Conservation (phyloP, 441 rosid genomes). For the Breynia disticha region DNA sequence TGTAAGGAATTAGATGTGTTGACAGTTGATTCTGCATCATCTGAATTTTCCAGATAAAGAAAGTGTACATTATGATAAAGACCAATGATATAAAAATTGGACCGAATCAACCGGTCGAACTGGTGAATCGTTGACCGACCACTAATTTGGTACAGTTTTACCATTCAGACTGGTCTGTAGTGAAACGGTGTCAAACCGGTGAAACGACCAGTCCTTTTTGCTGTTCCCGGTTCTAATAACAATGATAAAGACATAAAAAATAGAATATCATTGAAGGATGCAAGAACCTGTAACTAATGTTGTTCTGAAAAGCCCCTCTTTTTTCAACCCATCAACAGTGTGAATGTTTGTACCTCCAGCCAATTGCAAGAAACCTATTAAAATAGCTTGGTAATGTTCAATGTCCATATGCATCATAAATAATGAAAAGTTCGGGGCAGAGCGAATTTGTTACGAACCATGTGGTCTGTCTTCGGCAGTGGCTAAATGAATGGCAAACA, state of each 20-base stretch:
- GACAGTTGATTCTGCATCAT: conserved; percentile 4
- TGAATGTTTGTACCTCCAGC: conserved; percentile 58
- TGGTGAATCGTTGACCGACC: too few species aligned
- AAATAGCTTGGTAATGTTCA: neutral
- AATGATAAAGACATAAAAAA: neutral
- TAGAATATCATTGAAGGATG: neutral
- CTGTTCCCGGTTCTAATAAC: too few species aligned
- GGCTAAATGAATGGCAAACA: conserved; percentile 37
- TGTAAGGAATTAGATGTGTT: conserved; percentile 5
- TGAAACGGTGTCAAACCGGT: too few species aligned
- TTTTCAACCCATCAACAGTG: conserved; percentile 39
- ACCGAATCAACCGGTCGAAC: too few species aligned
- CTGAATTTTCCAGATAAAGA: conserved; percentile 8
- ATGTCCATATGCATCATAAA: neutral
- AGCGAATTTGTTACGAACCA: conserved; percentile 21
- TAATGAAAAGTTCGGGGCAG: conserved; percentile 1
- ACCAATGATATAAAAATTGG: too few species aligned
- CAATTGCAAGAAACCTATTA: conserved; percentile 47
- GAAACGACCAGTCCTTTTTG: too few species aligned
- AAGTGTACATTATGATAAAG: neutral
- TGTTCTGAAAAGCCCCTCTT: conserved; percentile 35
- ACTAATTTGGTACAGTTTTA: too few species aligned
- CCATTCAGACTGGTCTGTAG: too few species aligned
- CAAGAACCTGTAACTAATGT: conserved; percentile 15
- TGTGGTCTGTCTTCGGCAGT: conserved; percentile 38